Evolutionary conservation across 768 basidiomycete genomes (phyloP), one percentile per base, ranked within the genome.

Genomic region (Lactarius hatsudake): DNA sequence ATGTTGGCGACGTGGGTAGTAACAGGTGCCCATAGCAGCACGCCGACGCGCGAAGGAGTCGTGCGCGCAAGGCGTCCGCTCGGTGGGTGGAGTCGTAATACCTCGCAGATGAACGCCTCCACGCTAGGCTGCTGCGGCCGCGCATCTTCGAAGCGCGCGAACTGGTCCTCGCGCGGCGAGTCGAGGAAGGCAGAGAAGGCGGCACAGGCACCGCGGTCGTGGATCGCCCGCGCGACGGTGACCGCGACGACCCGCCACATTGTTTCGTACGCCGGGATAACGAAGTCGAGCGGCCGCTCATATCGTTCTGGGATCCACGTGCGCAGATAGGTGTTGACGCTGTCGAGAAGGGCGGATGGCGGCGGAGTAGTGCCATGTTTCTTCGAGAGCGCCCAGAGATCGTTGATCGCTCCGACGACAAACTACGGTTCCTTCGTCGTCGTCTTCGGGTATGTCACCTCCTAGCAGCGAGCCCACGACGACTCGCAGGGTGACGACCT

Each of bases 241-340:
- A 76, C 75, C 1, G 86, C 86, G 61, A 86, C 77, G 26, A 87
- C 80, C 15, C 86, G 81, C 87, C 87, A 88, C 55, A 87, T 74
- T 0, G 83, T 84, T 72, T 88, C 87, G 78, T 84, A 88, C 0
- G 83, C 75, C 0, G 87, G 87, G 54, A 88, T 80, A 63, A 88
- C 78, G 64, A 80, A 79, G 55, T 87, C 79, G 18, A 87, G 73
- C 0, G 83, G 81, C 45, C 81, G 78, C 1, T 76, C 74, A 60
- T 76, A 78, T 5, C 23, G 34, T 65, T 1, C 51, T 4, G 81
- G 79, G 28, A 87, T 67, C 67, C 87, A 81, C 1, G 63, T 72
- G 3, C 77, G 74, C 26, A 87, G 74, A 58, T 76, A 75, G 3
- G 55, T 6, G 57, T 79, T 79, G 6, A 86, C 74, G 1, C 72